Percentiles rank a stretch among this genome's conserved stretches.
phyloP scores from a whole-genome alignment of 108 stramenopile species.

The Bacterosira constricta region DNA sequence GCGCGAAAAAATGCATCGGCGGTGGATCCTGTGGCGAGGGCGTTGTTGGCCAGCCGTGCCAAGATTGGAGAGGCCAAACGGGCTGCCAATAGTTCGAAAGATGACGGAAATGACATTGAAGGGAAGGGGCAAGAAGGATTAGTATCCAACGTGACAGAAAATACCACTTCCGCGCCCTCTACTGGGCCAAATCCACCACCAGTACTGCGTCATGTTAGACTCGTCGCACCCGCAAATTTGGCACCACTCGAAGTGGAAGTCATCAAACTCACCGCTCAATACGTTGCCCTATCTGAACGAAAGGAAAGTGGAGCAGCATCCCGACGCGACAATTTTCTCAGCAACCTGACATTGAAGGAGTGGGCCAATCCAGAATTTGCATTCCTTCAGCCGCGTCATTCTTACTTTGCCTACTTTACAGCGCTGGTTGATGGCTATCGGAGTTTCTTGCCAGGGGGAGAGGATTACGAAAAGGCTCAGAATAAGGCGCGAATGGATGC shows the following conservation, averaged over 20 bases:
- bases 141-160: constrained; percentile 5
- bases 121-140: constrained; percentile 13
- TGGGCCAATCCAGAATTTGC: constrained; percentile 89
- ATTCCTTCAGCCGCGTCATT: constrained; percentile 94
- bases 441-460: constrained; percentile 70
- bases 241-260: constrained; percentile 83
- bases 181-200: constrained; percentile 58
- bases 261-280: constrained; percentile 97
- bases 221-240: constrained; percentile 80
- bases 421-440: constrained; percentile 95
- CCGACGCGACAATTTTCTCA: constrained; percentile 77
- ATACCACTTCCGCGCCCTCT: not conserved
- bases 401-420: constrained; percentile 95
- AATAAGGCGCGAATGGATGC: constrained; percentile 21
- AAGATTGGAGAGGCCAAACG: constrained; percentile 53
- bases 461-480: constrained; percentile 32
- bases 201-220: constrained; percentile 70
- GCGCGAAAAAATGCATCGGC: constrained; percentile 63
- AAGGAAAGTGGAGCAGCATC: not conserved
- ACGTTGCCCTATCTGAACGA: constrained; percentile 79
- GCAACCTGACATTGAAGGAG: constrained; percentile 77
- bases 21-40: constrained; percentile 79
- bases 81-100: not conserved
- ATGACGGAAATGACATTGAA: not conserved
- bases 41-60: constrained; percentile 57